A percentile compares a stretch with the other conserved stretches of the same genome.
Conservation (phyloP, 768 basidiomycete species). For the Suillus lakei region DNA sequence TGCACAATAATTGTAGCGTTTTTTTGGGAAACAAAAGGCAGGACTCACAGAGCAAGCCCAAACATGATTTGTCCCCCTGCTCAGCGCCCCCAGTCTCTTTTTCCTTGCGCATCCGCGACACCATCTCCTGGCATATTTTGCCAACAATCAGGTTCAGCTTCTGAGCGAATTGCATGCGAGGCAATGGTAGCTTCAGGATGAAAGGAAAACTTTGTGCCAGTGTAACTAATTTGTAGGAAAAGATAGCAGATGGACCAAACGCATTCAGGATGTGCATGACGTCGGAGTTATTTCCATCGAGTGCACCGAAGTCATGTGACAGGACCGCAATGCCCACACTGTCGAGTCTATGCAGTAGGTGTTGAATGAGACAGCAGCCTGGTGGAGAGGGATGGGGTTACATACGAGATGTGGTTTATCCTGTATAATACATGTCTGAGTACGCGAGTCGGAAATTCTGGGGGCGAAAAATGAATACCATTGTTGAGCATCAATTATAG, state of each 20-base stretch:
- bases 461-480: background rate
- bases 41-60: background rate
- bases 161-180: conserved; percentile 24
- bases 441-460: background rate
- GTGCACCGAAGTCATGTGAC: conserved; percentile 47
- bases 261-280: conserved; percentile 33
- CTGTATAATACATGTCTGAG: background rate
- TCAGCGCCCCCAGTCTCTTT: conserved; percentile 33
- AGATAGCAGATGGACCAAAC: conserved; percentile 22
- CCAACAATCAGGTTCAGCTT: conserved; percentile 36
- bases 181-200: conserved; percentile 36
- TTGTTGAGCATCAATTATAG: background rate
- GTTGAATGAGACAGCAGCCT: background rate
- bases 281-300: conserved; percentile 38
- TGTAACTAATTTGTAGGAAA: conserved; percentile 10
- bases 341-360: conserved; percentile 40
- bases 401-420: background rate
- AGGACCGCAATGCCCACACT: conserved; percentile 51
- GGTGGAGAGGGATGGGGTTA: background rate
- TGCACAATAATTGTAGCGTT: background rate
- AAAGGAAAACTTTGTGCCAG: conserved; percentile 36
- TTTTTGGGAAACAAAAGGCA: background rate
- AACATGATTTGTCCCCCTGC: background rate
- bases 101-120: conserved; percentile 38
- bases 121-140: conserved; percentile 38